These are phyloP conservation scores for Penicillium capsulatum DNA, from an alignment of 2,329 filamentous ascomycete genomes.

Conservation along the genomic window DNA sequence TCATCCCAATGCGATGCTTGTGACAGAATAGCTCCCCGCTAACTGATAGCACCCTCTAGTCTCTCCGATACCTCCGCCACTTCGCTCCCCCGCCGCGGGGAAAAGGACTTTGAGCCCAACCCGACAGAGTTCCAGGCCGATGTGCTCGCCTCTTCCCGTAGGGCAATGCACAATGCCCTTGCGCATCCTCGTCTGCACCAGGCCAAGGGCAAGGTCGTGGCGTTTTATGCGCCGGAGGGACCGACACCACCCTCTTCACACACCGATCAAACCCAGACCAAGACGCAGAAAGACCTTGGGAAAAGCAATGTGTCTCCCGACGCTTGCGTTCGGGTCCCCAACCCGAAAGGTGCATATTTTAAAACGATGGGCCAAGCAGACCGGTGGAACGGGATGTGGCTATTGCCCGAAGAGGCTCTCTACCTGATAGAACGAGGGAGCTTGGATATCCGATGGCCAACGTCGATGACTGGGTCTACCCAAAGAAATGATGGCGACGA, in stretches of 20 bases:
- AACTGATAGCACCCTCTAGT: slow-evolving; percentile 14
- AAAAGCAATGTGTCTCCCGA: slow-evolving; percentile 25
- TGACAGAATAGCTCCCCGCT: background rate
- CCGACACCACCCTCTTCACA: slow-evolving; percentile 19
- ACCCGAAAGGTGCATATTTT: slow-evolving; percentile 67
- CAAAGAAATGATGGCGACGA: slow-evolving; percentile 22
- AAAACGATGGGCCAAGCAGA: slow-evolving; percentile 71
- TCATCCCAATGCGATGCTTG: background rate
- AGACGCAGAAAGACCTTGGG: slow-evolving; percentile 4
- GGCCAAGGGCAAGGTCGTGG: slow-evolving; percentile 62
- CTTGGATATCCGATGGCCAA: slow-evolving; percentile 81
- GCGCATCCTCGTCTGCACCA: slow-evolving; percentile 70
- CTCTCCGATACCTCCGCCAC: slow-evolving; percentile 33
- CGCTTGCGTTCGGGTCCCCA: slow-evolving; percentile 61
- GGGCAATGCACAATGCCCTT: slow-evolving; percentile 85
- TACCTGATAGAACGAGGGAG: slow-evolving; percentile 85
- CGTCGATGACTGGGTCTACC: slow-evolving; percentile 27
- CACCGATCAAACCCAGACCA: background rate
- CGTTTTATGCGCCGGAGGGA: slow-evolving; percentile 66
- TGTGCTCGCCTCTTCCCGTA: slow-evolving; percentile 73
- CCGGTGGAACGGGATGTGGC: slow-evolving; percentile 65
- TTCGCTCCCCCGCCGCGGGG: slow-evolving; percentile 76
- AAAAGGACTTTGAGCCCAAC: slow-evolving; percentile 96
- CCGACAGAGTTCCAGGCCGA: slow-evolving; percentile 76
- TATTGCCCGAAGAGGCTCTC: slow-evolving; percentile 86